Percentiles rank a stretch among this genome's conserved stretches.
Evolutionary conservation across 2,329 filamentous ascomycete genomes (phyloP).

Genomic region (Malbranchea zuffiana): DNA sequence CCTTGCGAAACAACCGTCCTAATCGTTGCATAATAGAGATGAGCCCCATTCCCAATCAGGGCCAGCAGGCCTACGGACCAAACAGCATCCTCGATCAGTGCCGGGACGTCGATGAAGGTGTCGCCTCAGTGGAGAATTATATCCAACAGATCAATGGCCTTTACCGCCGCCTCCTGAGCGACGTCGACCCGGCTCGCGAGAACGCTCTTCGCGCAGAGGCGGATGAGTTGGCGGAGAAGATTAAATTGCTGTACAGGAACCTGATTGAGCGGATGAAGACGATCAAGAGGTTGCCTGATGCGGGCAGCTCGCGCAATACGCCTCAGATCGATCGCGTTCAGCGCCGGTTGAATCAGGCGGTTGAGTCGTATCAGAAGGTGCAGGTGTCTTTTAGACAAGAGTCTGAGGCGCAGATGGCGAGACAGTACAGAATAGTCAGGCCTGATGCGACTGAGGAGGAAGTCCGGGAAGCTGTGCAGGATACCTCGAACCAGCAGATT

Average conservation of each 20-base stretch:
- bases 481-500: conserved; percentile 58
- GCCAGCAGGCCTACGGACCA: conserved; percentile 40
- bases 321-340: conserved; percentile 74
- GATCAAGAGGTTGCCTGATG: conserved; percentile 72
- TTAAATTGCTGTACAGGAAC: conserved; percentile 70
- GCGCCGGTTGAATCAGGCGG: conserved; percentile 65
- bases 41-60: conserved; percentile 7
- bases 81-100: conserved; percentile 79
- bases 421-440: conserved; percentile 82
- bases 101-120: conserved; percentile 64
- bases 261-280: conserved; percentile 68
- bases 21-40: conserved; percentile 6
- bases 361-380: conserved; percentile 68
- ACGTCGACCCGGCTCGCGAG: conserved; percentile 59
- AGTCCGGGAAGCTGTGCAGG: conserved; percentile 64
- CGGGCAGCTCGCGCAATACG: conserved; percentile 59
- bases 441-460: conserved; percentile 71
- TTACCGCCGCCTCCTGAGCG: conserved; percentile 61
- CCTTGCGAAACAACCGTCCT: not conserved
- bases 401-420: conserved; percentile 69
- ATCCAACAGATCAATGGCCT: conserved; percentile 60
- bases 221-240: conserved; percentile 62
- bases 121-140: conserved; percentile 62
- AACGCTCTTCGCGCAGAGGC: conserved; percentile 59
- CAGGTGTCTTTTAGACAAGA: conserved; percentile 72